phyloP scores from a whole-genome alignment of 148 eudicot species.

The Rhododendron simsii region DNA sequence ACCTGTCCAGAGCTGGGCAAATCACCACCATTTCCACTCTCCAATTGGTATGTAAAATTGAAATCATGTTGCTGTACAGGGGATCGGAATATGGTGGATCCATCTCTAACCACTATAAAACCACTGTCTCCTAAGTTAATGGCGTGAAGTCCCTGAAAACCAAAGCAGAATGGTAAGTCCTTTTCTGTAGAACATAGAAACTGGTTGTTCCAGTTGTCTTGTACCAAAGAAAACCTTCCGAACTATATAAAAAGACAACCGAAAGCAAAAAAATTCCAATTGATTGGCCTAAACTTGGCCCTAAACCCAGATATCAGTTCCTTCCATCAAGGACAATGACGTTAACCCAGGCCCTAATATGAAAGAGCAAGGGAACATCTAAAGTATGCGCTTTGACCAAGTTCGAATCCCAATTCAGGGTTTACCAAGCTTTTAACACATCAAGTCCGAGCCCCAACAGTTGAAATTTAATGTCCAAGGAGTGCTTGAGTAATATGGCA shows the following conservation, averaged over 20 bases:
- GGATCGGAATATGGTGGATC: conserved; percentile 68
- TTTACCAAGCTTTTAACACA: not conserved
- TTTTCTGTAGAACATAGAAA: conserved; percentile 2
- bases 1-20: conserved; percentile 88
- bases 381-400: not conserved
- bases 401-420: not conserved
- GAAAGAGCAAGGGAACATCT: not conserved
- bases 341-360: not conserved
- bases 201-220: not conserved
- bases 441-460: no score
- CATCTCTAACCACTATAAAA: conserved; percentile 74
- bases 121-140: conserved; percentile 86
- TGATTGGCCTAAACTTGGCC: not conserved
- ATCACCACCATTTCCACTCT: conserved; percentile 69
- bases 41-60: conserved; percentile 76
- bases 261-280: not conserved
- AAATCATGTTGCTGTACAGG: conserved; percentile 90
- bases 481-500: not conserved
- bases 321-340: not conserved
- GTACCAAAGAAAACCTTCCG: not conserved
- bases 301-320: not conserved
- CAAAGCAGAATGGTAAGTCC: conserved; percentile 10
- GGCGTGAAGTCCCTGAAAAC: conserved; percentile 69
- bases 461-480: not conserved
- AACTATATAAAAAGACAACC: not conserved